Evolutionary conservation across 2,329 filamentous ascomycete genomes (phyloP), one percentile per base, ranked within the genome.

Genomic region (Beauveria brongniartii): DNA sequence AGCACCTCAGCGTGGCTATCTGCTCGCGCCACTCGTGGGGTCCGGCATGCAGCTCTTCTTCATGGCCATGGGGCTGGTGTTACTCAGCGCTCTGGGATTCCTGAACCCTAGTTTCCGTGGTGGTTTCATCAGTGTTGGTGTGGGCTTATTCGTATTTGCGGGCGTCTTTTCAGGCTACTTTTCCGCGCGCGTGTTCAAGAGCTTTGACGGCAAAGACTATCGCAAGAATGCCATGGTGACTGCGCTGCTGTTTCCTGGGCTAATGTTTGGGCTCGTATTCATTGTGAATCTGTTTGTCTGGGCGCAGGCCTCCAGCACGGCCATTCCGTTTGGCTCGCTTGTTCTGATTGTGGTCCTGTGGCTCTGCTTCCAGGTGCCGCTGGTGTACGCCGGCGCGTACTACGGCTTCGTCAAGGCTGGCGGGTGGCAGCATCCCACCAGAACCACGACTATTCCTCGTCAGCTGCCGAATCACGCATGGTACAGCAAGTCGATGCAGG

Each of bases 81-180:
- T 87, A 5, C 78, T 93, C 28, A 90, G 88, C 69, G 89, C 88
- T 61, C 73, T 94, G 37, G 91, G 91, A 5, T 73, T 95, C 3
- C 73, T 95, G 61, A 95, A 95, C 69, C 91, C 91, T 2, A 92
- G 88, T 71, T 94, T 92, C 79, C 86, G 91, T n/a, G 91, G 91
- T 62, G 91, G 91, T 1, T 96, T 95, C 72, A 82, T 94, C 70
- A 93, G 89, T 68, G 90, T 94, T 46, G 91, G 89, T 7, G 80
- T 92, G 28, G 90, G 90, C 1, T 80, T 96, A 22, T 96, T 95
- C 72, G 80, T 95, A 60, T 87, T 94, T 67, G 91, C 90, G 1
- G 91, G 91, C 10, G 70, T 90, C 6, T 92, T 94, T 72, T 94
- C 91, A 0, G 91, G 91, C 12, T 96, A 95, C 75, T 94, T 92